phyloP scores from a whole-genome alignment of 75 land plant species.

The Isoetes taiwanensis region DNA sequence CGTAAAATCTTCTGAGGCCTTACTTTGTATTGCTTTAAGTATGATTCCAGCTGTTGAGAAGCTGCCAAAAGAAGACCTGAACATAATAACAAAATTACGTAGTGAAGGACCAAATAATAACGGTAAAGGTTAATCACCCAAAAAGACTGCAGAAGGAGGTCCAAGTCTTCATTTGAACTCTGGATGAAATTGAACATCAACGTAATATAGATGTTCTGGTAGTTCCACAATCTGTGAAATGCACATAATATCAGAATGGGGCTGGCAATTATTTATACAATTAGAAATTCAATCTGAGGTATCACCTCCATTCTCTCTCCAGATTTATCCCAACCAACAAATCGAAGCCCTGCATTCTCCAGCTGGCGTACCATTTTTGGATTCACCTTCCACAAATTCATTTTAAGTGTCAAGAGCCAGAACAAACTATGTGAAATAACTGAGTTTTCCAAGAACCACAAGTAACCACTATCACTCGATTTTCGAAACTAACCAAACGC shows the following conservation, averaged over 20 bases:
- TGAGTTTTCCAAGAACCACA: too few species aligned
- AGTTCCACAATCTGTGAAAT: slow-evolving; percentile 68
- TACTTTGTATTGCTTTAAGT: too few species aligned
- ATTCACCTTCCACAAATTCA: slow-evolving; percentile 57
- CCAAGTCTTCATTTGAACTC: slow-evolving; percentile 94
- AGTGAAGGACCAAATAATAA: too few species aligned
- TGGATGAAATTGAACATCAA: slow-evolving; percentile 93
- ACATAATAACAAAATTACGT: too few species aligned
- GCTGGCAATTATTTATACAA: background rate
- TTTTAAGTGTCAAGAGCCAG: background rate
- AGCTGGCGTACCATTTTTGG: slow-evolving; percentile 46
- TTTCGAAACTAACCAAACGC: too few species aligned
- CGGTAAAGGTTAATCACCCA: too few species aligned
- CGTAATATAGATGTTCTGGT: slow-evolving; percentile 54
- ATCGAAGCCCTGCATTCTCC: slow-evolving; percentile 63
- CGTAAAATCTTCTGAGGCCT: too few species aligned
- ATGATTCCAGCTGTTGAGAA: too few species aligned
- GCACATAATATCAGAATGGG: background rate
- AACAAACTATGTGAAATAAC: slow-evolving; percentile 3
- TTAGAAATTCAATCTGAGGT: background rate
- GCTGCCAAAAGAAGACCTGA: too few species aligned
- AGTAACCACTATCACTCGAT: too few species aligned
- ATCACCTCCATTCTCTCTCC: slow-evolving; percentile 81
- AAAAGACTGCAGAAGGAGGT: slow-evolving; percentile 67
- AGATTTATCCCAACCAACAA: slow-evolving; percentile 84